These are phyloP conservation scores for Colletotrichum chlorophyti DNA, from an alignment of 2,329 filamentous ascomycete genomes.

Conservation along the genomic window DNA sequence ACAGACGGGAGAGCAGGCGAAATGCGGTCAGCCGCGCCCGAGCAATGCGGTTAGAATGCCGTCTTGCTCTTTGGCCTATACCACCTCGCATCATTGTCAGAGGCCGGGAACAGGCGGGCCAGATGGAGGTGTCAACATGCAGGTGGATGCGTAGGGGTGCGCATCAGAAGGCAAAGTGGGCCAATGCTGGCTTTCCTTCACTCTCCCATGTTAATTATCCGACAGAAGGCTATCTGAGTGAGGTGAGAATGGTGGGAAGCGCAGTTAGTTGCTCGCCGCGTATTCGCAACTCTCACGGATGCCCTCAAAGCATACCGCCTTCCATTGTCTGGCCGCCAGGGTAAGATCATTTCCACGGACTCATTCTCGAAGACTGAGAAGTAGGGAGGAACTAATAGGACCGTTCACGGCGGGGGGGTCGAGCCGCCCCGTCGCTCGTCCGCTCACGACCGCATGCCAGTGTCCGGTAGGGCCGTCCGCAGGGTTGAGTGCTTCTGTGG, in stretches of 20 bases:
- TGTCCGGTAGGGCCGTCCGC: not conserved
- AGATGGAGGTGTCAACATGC: not conserved
- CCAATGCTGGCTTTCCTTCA: too few relatives aligned
- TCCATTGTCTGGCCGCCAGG: too few relatives aligned
- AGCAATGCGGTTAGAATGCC: constrained; percentile 17
- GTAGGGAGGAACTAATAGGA: too few relatives aligned
- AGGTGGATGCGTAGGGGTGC: too few relatives aligned
- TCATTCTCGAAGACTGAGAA: too few relatives aligned
- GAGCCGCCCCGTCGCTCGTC: too few relatives aligned
- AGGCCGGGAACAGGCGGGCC: constrained; percentile 5
- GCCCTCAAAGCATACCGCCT: too few relatives aligned
- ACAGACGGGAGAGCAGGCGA: not conserved
- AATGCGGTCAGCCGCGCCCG: constrained; percentile 17
- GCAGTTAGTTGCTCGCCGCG: too few relatives aligned
- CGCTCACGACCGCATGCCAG: not conserved
- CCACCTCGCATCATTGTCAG: constrained; percentile 1
- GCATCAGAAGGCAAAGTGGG: too few relatives aligned
- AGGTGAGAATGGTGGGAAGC: not conserved
- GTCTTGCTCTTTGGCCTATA: constrained; percentile 1
- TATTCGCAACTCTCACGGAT: not conserved
- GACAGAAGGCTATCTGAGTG: not conserved
- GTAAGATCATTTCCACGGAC: too few relatives aligned
- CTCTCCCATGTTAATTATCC: too few relatives aligned
- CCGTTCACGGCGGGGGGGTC: too few relatives aligned
- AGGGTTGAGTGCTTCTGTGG: not conserved